phyloP scores from a whole-genome alignment of 768 basidiomycete genomes.

The Calocera cornea region DNA sequence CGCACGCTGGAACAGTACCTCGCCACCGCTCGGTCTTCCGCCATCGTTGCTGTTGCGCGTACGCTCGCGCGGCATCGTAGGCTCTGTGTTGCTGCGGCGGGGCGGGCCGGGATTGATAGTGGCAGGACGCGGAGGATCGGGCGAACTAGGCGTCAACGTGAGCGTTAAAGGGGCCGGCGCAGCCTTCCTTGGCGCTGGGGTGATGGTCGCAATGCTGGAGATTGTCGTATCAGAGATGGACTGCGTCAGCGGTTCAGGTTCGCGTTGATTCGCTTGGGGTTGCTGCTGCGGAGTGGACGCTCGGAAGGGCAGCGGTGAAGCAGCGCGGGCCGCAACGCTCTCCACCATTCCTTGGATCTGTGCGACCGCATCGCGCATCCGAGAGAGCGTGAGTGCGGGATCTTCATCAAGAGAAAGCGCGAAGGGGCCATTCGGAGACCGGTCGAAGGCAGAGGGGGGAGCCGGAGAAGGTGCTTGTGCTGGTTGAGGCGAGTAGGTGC shows the following conservation, averaged over 20 bases:
- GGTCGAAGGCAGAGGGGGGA: background rate
- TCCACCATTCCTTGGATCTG: background rate
- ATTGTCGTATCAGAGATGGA: background rate
- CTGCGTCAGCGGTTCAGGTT: background rate
- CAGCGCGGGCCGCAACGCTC: background rate
- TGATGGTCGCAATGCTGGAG: background rate
- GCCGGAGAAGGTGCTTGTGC: background rate
- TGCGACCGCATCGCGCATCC: background rate
- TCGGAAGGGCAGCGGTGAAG: background rate
- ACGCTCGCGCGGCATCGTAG: background rate
- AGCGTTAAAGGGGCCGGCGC: background rate
- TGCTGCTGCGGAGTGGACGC: background rate
- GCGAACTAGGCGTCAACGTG: background rate
- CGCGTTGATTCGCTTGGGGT: too few relatives aligned
- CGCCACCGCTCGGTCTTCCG: background rate
- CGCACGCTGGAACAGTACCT: background rate
- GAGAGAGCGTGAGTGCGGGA: background rate
- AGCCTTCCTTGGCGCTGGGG: background rate
- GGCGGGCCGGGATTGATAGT: background rate
- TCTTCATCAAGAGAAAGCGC: background rate
- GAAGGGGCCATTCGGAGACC: background rate
- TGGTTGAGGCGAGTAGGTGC: background rate
- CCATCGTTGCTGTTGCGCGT: background rate
- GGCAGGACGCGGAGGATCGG: background rate
- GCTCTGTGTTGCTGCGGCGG: background rate